Conservation (phyloP, 306 rosid genomes). For the Phaseolus lunatus region DNA sequence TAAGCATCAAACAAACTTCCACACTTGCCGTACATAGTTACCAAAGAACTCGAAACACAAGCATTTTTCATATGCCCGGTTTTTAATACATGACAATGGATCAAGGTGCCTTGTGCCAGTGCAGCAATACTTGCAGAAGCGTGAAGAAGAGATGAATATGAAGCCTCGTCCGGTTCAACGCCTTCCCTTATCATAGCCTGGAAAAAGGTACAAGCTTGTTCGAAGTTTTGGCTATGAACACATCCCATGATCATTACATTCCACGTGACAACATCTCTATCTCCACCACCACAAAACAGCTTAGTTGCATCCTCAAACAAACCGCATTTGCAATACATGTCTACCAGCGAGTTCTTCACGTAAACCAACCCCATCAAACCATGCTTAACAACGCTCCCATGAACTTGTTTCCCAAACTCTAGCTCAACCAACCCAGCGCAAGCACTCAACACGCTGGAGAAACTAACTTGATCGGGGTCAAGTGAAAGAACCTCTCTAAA, state of each 20-base stretch:
- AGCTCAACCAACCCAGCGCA: constrained; percentile 53
- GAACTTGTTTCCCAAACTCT: constrained; percentile 66
- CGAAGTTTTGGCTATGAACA: constrained; percentile 49
- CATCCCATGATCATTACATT: constrained; percentile 64
- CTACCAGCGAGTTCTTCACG: constrained; percentile 63
- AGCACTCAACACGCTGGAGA: constrained; percentile 64
- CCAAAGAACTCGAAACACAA: constrained; percentile 58
- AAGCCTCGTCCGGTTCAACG: constrained; percentile 59
- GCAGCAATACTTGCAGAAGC: constrained; percentile 64
- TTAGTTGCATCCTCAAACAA: constrained; percentile 51
- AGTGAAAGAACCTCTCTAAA: constrained; percentile 48
- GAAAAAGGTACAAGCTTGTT: constrained; percentile 59
- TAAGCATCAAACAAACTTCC: constrained; percentile 62
- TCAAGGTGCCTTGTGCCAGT: constrained; percentile 56
- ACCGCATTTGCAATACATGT: constrained; percentile 65
- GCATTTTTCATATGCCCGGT: constrained; percentile 53
- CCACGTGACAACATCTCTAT: constrained; percentile 66
- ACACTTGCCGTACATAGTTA: constrained; percentile 71
- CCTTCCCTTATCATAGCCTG: constrained; percentile 61
- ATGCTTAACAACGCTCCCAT: constrained; percentile 57
- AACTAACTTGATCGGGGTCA: constrained; percentile 61
- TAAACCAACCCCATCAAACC: constrained; percentile 56
- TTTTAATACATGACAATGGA: constrained; percentile 61
- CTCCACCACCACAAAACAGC: constrained; percentile 56
- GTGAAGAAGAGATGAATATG: constrained; percentile 62